A percentile compares a stretch with the other conserved stretches of the same genome.
These are phyloP conservation scores for Avicennia marina DNA, from an alignment of 257 asterid genomes.

Conservation along the genomic window DNA sequence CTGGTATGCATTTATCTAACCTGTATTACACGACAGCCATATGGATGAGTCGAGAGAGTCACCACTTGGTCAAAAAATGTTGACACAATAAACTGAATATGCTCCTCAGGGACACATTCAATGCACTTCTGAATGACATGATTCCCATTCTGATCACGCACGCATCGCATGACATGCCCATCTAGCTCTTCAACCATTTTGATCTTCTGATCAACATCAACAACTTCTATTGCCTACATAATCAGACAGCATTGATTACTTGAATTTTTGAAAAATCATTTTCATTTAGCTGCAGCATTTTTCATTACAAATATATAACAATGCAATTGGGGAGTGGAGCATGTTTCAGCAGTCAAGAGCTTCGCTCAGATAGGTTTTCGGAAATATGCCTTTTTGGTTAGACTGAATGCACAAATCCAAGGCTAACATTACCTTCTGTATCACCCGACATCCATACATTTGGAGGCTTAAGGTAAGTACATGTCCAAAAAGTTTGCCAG, in stretches of 20 bases:
- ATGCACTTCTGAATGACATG: constrained; percentile 86
- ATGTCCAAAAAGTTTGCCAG: constrained; percentile 63
- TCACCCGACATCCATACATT: constrained; percentile 90
- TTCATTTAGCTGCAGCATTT: background rate
- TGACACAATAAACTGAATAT: constrained; percentile 57
- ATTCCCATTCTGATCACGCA: constrained; percentile 85
- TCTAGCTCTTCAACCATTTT: constrained; percentile 77
- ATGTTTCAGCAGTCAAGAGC: background rate
- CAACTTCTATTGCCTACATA: constrained; percentile 69
- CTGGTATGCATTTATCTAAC: constrained; percentile 21
- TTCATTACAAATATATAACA: no score
- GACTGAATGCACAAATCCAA: background rate
- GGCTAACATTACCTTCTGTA: constrained; percentile 59
- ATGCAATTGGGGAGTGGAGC: no score
- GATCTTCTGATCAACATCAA: constrained; percentile 64
- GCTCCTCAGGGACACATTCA: constrained; percentile 69
- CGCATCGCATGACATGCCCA: constrained; percentile 77
- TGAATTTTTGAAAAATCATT: background rate
- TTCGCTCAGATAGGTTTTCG: background rate
- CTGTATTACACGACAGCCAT: constrained; percentile 92
- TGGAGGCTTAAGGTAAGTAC: constrained; percentile 78
- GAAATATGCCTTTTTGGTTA: background rate
- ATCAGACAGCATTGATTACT: background rate
- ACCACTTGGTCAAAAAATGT: constrained; percentile 65
- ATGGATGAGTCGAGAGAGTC: constrained; percentile 73